phyloP scores from a whole-genome alignment of 2,329 filamentous ascomycete genomes.

The Penicillium concentricum region DNA sequence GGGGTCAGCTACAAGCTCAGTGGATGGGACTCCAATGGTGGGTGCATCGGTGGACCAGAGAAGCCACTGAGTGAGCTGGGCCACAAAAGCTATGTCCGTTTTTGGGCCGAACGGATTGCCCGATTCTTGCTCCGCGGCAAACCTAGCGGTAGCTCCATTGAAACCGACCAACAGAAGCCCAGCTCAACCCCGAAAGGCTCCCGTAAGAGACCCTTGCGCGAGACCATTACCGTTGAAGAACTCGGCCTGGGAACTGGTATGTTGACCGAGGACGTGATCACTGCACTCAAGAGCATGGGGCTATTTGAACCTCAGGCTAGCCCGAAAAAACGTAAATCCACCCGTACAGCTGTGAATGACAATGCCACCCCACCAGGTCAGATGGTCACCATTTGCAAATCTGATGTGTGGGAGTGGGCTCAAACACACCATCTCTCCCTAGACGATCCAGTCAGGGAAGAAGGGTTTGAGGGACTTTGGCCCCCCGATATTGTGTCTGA shows the following conservation, averaged over 20 bases:
- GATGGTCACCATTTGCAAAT: constrained; percentile 53
- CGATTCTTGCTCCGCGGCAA: constrained; percentile 56
- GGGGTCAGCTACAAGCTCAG: constrained; percentile 91
- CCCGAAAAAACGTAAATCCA: constrained; percentile 54
- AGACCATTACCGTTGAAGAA: constrained; percentile 64
- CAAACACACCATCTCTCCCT: constrained; percentile 61
- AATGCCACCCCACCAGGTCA: constrained; percentile 26
- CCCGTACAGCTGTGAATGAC: constrained; percentile 21
- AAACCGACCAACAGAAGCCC: constrained; percentile 30
- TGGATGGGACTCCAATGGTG: constrained; percentile 62
- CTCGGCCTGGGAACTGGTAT: constrained; percentile 82
- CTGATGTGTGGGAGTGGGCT: constrained; percentile 66
- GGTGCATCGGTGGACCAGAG: constrained; percentile 84
- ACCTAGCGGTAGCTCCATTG: constrained; percentile 26
- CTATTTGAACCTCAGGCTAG: constrained; percentile 57
- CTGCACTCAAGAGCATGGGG: constrained; percentile 76
- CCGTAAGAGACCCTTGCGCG: constrained; percentile 44
- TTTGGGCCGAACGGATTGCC: constrained; percentile 82
- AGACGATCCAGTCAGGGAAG: constrained; percentile 66
- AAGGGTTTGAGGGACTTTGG: constrained; percentile 71
- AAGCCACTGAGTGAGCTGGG: constrained; percentile 88
- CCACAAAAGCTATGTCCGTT: constrained; percentile 75
- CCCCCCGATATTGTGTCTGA: constrained; percentile 44
- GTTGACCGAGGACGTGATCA: constrained; percentile 76
- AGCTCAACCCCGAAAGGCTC: constrained; percentile 32